Evolutionary conservation across 345 rosid genomes (phyloP).

Genomic region (Eucalyptus pumila): DNA sequence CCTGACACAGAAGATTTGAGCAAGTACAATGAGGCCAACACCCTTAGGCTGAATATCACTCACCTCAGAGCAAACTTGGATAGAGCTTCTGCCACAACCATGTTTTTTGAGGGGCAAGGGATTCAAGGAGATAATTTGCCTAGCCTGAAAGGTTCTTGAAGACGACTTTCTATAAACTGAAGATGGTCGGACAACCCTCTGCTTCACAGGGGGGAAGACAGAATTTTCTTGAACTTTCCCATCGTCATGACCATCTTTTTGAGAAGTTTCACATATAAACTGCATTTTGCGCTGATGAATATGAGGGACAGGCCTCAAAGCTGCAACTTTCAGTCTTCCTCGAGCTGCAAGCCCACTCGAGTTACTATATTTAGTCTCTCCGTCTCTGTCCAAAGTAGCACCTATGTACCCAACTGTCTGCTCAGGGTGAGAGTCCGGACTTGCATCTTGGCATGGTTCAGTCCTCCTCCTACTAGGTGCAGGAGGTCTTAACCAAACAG

Average conservation of each 20-base stretch:
- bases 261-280: conserved; percentile 18
- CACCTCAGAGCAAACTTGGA: conserved; percentile 44
- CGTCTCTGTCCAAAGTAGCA: background rate
- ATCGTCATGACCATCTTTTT: conserved; percentile 21
- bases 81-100: conserved; percentile 38
- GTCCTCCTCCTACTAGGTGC: conserved; percentile 25
- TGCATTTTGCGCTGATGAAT: conserved; percentile 20
- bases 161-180: conserved; percentile 19
- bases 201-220: conserved; percentile 5
- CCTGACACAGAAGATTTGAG: background rate
- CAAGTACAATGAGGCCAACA: background rate
- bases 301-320: conserved; percentile 44
- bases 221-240: conserved; percentile 17
- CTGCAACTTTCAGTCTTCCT: conserved; percentile 23
- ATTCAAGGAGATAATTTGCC: conserved; percentile 34
- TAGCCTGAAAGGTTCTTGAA: conserved; percentile 30
- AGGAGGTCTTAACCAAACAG: conserved; percentile 35
- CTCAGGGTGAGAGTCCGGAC: background rate
- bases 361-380: background rate
- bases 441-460: conserved; percentile 1
- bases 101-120: conserved; percentile 44
- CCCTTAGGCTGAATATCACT: background rate
- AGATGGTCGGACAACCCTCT: conserved; percentile 2
- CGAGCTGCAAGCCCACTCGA: background rate
- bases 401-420: background rate